A percentile compares a stretch with the other conserved stretches of the same genome.
Conservation (phyloP, 768 basidiomycete genomes). For the Amanita molliuscula region DNA sequence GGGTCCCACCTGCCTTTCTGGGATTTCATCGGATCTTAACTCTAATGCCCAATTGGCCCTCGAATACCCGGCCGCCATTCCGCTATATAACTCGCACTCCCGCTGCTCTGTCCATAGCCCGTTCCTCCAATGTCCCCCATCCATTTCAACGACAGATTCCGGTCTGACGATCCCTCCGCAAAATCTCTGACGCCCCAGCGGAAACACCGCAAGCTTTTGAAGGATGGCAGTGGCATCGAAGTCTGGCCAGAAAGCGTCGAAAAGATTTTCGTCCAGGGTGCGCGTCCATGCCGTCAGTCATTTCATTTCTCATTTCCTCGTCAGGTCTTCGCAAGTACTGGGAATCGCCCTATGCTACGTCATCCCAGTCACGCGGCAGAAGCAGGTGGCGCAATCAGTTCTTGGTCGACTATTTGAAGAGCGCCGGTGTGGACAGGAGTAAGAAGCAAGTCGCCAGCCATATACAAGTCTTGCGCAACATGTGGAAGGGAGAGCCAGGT, state of each 20-base stretch:
- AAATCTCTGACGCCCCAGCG: constrained; percentile 61
- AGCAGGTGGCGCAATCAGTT: constrained; percentile 80
- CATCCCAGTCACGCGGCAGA: constrained; percentile 60
- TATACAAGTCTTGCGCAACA: constrained; percentile 75
- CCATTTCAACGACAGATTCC: constrained; percentile 20
- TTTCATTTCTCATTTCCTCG: constrained; percentile 5
- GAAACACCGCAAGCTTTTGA: constrained; percentile 78
- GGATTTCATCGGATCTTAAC: constrained; percentile 43
- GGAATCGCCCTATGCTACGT: constrained; percentile 74
- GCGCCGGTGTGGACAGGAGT: constrained; percentile 56
- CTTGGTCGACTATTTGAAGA: constrained; percentile 71
- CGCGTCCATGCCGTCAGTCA: constrained; percentile 5
- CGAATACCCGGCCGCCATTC: constrained; percentile 12
- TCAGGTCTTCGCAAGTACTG: constrained; percentile 68
- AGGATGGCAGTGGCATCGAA: constrained; percentile 65
- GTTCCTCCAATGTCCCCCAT: constrained; percentile 16
- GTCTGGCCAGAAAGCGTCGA: constrained; percentile 81
- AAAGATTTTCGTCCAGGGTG: constrained; percentile 68
- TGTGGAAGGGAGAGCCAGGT: constrained; percentile 84
- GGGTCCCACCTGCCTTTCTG: constrained; percentile 41
- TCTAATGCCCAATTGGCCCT: constrained; percentile 15
- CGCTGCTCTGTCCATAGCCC: constrained; percentile 7
- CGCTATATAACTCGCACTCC: constrained; percentile 16
- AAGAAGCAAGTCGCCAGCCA: constrained; percentile 91
- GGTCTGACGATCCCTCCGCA: constrained; percentile 10